Base-by-base conservation (phyloP, 164 flowering plant species). In the Nymphaea colorata region DNA sequence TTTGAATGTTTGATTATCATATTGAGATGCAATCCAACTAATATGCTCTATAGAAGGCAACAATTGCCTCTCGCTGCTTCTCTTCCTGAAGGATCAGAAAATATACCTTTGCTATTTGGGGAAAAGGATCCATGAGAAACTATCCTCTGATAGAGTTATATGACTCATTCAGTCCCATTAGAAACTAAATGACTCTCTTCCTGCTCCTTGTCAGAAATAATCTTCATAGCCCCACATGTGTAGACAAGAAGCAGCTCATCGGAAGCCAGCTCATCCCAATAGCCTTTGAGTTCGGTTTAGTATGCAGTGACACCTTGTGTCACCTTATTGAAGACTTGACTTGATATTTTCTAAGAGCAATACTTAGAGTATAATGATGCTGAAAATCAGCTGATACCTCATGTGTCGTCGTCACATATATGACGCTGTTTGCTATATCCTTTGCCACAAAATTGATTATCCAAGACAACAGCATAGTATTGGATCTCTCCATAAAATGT, bases 381-480 rank as follows among this genome's bases (percentile, higher is more conserved):
- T 36, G 55, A 2, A 68, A 41, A 44, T 68, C 43, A 6, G 12
- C 14, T 43, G 1, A 68, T 25, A 62, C 57, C 4, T 61, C n/a
- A n/a, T n/a, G n/a, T n/a, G n/a, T n/a, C n/a, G n/a, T n/a, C 65
- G 42, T 41, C n/a, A 43, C 2, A 18, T 68, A 68, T 12, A 68
- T 43, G 55, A 68, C 60, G 64, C 57, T 45, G 15, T 62, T 44
- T 3, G 16, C 43, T 10, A 69, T 14, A 3, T 69, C 66, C 11
- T 43, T 36, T 10, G 43, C 14, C 0, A 69, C 17, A 15, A 44
- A 14, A 7, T 62, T 61, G 44, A 25, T 7, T 5, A 69, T 18
- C 66, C 44, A 63, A 10, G 71, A 69, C 43, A 62, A 18, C 6
- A 69, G 60, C 66, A 62, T 62, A 18, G 11, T 36, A 25, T 62